Conservation (phyloP, 768 basidiomycete species). For the Tylopilus subfusipes region DNA sequence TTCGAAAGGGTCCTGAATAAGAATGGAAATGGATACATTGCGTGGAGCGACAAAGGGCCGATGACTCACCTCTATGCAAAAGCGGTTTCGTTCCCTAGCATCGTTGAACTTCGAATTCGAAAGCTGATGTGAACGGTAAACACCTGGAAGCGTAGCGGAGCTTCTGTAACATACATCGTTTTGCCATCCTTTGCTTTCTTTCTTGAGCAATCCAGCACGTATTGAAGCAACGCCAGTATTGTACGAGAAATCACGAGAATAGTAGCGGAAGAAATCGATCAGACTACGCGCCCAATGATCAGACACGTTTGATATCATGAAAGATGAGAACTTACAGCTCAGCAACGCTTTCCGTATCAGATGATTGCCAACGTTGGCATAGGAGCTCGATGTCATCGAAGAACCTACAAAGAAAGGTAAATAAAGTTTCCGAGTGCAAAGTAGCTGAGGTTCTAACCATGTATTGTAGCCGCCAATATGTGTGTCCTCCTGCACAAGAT, state of each 20-base stretch:
- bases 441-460: conserved; percentile 47
- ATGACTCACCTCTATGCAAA: conserved; percentile 84
- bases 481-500: conserved; percentile 60
- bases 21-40: conserved; percentile 1
- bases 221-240: conserved; percentile 91
- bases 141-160: neutral
- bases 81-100: conserved; percentile 83
- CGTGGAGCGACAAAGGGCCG: neutral
- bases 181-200: conserved; percentile 93
- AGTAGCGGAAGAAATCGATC: conserved; percentile 98
- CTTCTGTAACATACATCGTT: conserved; percentile 64
- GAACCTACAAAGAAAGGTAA: conserved; percentile 52
- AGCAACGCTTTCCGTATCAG: conserved; percentile 88
- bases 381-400: conserved; percentile 96
- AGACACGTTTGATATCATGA: neutral
- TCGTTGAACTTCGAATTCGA: conserved; percentile 58
- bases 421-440: conserved; percentile 12
- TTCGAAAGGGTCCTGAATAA: conserved; percentile 87
- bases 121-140: conserved; percentile 34
- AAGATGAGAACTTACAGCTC: conserved; percentile 63
- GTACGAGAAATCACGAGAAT: conserved; percentile 89
- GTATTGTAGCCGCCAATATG: conserved; percentile 79
- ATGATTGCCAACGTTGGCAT: conserved; percentile 89
- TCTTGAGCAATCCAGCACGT: conserved; percentile 81
- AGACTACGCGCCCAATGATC: conserved; percentile 48